phyloP scores from a whole-genome alignment of 306 rosid genomes.

The Geum urbanum region DNA sequence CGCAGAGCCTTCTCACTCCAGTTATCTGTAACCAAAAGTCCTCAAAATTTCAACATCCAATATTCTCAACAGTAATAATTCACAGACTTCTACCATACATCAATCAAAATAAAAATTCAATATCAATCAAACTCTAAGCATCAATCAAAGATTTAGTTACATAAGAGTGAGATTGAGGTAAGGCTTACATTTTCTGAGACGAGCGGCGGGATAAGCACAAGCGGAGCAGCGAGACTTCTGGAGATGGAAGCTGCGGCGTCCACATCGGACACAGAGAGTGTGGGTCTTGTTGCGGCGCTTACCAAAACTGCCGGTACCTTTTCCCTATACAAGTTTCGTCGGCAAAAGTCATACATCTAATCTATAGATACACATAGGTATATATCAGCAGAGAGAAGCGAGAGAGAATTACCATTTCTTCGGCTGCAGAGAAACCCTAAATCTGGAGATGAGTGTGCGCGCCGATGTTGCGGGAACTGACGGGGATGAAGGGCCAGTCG shows the following conservation, averaged over 20 bases:
- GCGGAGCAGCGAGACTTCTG: slow-evolving; percentile 20
- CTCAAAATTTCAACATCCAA: slow-evolving; percentile 3
- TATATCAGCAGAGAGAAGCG: neutral
- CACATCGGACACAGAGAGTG: slow-evolving; percentile 23
- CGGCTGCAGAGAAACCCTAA: slow-evolving; percentile 24
- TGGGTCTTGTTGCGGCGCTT: slow-evolving; percentile 27
- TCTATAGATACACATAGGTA: neutral
- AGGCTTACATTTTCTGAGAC: slow-evolving; percentile 15
- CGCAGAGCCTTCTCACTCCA: slow-evolving; percentile 33
- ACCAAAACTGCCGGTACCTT: slow-evolving; percentile 19
- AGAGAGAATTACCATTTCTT: slow-evolving; percentile 20
- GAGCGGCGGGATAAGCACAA: slow-evolving; percentile 20
- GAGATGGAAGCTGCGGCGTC: slow-evolving; percentile 25
- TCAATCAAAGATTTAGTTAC: no score
- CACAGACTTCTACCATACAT: neutral
- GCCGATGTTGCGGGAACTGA: neutral
- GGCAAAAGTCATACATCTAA: neutral
- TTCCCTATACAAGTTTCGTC: slow-evolving; percentile 13
- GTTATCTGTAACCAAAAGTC: slow-evolving; percentile 11
- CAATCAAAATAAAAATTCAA: neutral
- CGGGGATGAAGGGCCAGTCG: neutral
- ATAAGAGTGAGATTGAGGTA: no score
- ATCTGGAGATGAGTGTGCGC: neutral
- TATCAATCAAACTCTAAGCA: no score
- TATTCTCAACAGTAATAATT: neutral